These are phyloP conservation scores for Penicillium maclennaniae DNA, from an alignment of 495 filamentous ascomycete genomes.

Conservation along the genomic window DNA sequence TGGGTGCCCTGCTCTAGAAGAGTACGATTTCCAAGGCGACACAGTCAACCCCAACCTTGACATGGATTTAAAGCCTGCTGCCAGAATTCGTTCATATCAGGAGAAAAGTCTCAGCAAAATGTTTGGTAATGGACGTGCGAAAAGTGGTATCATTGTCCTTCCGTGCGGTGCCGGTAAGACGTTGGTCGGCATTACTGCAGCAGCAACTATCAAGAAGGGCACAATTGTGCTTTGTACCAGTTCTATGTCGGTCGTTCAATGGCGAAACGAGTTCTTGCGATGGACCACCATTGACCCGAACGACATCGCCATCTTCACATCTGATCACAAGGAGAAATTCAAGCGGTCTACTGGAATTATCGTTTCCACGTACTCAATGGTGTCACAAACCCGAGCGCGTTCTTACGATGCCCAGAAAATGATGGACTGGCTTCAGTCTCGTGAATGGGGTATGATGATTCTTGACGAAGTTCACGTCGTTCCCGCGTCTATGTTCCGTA, in stretches of 20 bases:
- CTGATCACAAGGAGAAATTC: slow-evolving; percentile 89
- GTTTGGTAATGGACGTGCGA: slow-evolving; percentile 96
- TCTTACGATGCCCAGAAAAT: slow-evolving; percentile 94
- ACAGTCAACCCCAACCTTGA: slow-evolving; percentile 82
- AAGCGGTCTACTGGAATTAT: slow-evolving; percentile 88
- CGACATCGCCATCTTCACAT: slow-evolving; percentile 92
- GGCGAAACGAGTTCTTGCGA: slow-evolving; percentile 91
- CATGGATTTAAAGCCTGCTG: slow-evolving; percentile 71
- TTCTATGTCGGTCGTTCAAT: slow-evolving; percentile 97
- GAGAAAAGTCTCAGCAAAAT: slow-evolving; percentile 97
- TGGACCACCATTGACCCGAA: slow-evolving; percentile 97
- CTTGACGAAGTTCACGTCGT: slow-evolving; percentile 98
- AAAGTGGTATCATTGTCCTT: slow-evolving; percentile 95
- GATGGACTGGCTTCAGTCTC: slow-evolving; percentile 89
- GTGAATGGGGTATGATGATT: slow-evolving; percentile 98
- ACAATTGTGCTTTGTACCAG: slow-evolving; percentile 93
- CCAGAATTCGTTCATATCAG: slow-evolving; percentile 61
- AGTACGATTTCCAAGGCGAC: slow-evolving; percentile 98
- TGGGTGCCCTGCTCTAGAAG: slow-evolving; percentile 82
- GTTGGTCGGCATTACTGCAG: slow-evolving; percentile 92
- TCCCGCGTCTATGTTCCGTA: slow-evolving; percentile 90
- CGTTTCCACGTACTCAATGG: slow-evolving; percentile 98
- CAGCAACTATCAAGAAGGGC: slow-evolving; percentile 95
- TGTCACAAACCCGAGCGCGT: slow-evolving; percentile 78
- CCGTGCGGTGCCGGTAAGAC: slow-evolving; percentile 98